Evolutionary conservation across 352 stramenopile genomes (phyloP), one percentile per base, ranked within the genome.

Genomic region (Phytophthora chlamydospora): DNA sequence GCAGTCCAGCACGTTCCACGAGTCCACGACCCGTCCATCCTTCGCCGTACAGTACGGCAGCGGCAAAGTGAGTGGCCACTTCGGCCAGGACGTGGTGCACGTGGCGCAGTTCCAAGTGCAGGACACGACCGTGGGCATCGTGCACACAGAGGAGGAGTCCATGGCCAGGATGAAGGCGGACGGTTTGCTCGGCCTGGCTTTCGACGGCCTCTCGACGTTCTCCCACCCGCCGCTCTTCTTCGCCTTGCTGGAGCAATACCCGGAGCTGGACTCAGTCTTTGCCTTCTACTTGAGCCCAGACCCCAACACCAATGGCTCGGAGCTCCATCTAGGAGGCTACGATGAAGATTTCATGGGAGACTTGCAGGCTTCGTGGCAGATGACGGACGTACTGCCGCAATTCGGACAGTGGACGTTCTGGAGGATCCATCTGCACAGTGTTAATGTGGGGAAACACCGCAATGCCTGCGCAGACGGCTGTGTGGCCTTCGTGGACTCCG

Each of bases 401-500:
- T 94, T 86, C 57, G 85, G 85, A 2, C 72, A 90, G 35, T 94
- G 83, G 81, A 92, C 83, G n/a, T 94, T 91, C 35, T 94, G 85
- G 83, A 76, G 83, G 45, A 78, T 94, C 16, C 66, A 80, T 41
- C 60, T 94, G 47, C 82, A 92, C 49, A 88, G 76, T 54, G 68
- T 94, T 0, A 57, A 73, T 29, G 73, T 94, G 11, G 80, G 72
- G 13, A 65, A 65, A 17, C 68, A 76, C 39, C 39, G 53, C 6
- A 86, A 88, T 35, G 68, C 74, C 2, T 88, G 80, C 27, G 14
- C 58, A 0, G 60, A 80, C 21, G 88, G 81, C 14, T 90, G 81
- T 48, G 89, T 95, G 29, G 96, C 86, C 21, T 98, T 99, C 75
- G 87, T 98, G 38, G 97, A 99, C 88, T 98, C 92, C n/a, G 97